phyloP scores from a whole-genome alignment of 495 filamentous ascomycete species.

The Aspergillus leporis region DNA sequence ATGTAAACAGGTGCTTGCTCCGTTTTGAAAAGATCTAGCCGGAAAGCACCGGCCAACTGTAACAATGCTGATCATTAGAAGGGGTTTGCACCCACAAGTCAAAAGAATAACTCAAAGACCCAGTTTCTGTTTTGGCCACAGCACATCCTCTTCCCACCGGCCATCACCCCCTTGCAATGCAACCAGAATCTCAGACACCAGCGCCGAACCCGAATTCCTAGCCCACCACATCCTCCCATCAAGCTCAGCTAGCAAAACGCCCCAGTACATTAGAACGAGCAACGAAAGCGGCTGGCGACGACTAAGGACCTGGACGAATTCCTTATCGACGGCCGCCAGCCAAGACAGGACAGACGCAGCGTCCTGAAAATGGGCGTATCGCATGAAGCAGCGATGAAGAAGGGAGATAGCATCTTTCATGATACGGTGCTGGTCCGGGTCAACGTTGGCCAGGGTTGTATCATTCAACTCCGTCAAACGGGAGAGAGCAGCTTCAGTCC shows the following conservation, averaged over 20 bases:
- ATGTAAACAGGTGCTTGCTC: too few species aligned
- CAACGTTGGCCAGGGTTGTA: constrained; percentile 20
- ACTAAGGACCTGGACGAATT: constrained; percentile 33
- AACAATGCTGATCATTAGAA: too few species aligned
- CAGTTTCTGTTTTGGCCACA: constrained; percentile 37
- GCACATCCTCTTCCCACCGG: constrained; percentile 26
- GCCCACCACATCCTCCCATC: constrained; percentile 43
- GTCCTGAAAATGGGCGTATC: constrained; percentile 23
- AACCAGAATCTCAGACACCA: constrained; percentile 32
- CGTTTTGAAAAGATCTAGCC: too few species aligned
- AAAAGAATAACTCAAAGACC: constrained; percentile 18
- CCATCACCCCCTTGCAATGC: constrained; percentile 22
- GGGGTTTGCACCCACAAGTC: too few species aligned
- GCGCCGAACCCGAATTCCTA: constrained; percentile 29
- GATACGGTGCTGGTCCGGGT: constrained; percentile 30
- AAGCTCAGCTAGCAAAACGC: constrained; percentile 34
- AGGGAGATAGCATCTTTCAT: constrained; percentile 32
- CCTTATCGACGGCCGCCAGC: constrained; percentile 38
- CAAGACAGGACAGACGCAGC: constrained; percentile 37
- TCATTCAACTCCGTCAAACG: constrained; percentile 29
- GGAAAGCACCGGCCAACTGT: too few species aligned
- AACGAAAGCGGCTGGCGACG: constrained; percentile 33
- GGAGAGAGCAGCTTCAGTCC: constrained; percentile 28
- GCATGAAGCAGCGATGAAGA: constrained; percentile 31
- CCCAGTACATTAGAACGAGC: constrained; percentile 43